phyloP scores from a whole-genome alignment of 495 filamentous ascomycete genomes.

The Tuber borchii region DNA sequence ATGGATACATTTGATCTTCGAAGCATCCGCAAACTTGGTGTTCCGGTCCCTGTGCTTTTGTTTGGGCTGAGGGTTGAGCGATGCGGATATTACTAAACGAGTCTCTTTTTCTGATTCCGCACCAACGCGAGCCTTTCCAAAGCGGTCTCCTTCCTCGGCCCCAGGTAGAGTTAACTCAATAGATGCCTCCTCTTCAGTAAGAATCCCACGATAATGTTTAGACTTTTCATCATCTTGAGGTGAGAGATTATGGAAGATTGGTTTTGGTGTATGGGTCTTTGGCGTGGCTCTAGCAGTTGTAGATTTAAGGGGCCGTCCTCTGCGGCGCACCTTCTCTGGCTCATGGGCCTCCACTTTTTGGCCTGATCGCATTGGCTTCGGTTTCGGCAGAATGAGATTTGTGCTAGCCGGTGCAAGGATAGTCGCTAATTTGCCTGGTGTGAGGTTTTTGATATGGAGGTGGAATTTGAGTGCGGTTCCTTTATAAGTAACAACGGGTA shows the following conservation, averaged over 20 bases:
- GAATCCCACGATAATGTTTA: constrained; percentile 92
- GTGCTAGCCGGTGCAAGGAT: constrained; percentile 18
- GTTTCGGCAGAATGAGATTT: constrained; percentile 14
- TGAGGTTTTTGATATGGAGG: constrained; percentile 30
- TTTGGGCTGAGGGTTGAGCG: constrained; percentile 21
- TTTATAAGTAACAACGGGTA: constrained; percentile 27
- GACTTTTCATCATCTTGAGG: constrained; percentile 78
- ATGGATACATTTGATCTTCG: constrained; percentile 96
- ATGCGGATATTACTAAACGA: constrained; percentile 29
- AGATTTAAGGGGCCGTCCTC: neutral
- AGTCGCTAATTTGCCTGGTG: constrained; percentile 25
- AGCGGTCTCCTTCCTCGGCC: constrained; percentile 68
- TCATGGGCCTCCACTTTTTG: neutral
- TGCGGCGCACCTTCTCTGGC: neutral
- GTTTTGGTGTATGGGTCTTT: neutral
- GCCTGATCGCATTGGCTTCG: neutral
- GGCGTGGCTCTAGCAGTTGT: neutral
- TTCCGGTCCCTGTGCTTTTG: constrained; percentile 48
- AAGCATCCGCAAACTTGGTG: constrained; percentile 66
- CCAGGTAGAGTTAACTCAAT: constrained; percentile 80
- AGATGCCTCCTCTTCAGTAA: constrained; percentile 82
- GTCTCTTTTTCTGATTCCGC: constrained; percentile 86
- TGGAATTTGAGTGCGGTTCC: constrained; percentile 31
- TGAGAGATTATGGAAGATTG: neutral
- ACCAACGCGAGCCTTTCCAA: constrained; percentile 77